Conservation (phyloP, 306 rosid genomes). For the Vigna reflexopilosa region DNA sequence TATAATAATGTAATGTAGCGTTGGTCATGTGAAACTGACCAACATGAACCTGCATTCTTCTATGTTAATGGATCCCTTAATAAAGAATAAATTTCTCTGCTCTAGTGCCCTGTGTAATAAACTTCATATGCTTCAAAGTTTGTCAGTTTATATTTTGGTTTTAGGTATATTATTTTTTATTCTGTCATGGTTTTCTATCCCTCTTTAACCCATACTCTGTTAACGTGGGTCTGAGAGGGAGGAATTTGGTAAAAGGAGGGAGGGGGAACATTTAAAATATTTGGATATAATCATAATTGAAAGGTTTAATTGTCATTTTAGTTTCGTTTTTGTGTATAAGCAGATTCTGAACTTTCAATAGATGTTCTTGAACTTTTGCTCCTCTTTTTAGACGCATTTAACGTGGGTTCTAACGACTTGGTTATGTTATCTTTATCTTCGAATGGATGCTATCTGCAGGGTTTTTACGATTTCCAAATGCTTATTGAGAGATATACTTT, state of each 20-base stretch:
- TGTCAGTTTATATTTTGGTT: slow-evolving; percentile 22
- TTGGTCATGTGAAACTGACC: slow-evolving; percentile 55
- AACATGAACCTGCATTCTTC: slow-evolving; percentile 41
- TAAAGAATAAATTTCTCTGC: slow-evolving; percentile 50
- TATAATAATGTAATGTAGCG: slow-evolving; percentile 50
- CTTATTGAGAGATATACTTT: neutral
- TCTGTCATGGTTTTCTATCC: slow-evolving; percentile 48
- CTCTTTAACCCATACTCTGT: slow-evolving; percentile 35
- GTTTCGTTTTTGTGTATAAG: neutral
- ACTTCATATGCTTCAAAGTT: slow-evolving; percentile 29
- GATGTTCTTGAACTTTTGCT: too few species aligned
- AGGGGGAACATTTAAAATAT: slow-evolving; percentile 36
- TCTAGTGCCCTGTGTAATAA: slow-evolving; percentile 47
- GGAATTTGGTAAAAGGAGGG: neutral
- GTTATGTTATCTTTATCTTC: too few species aligned
- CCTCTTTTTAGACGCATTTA: too few species aligned
- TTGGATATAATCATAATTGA: slow-evolving; percentile 16
- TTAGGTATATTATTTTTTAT: slow-evolving; percentile 35
- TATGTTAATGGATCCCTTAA: slow-evolving; percentile 51
- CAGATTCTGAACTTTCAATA: too few species aligned
- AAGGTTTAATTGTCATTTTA: neutral
- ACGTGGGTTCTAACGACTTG: too few species aligned
- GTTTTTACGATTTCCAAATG: neutral
- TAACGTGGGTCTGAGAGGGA: neutral
- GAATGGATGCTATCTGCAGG: neutral